Conservation (phyloP, 73 alveolate genomes). For the Uronychia setigera region DNA sequence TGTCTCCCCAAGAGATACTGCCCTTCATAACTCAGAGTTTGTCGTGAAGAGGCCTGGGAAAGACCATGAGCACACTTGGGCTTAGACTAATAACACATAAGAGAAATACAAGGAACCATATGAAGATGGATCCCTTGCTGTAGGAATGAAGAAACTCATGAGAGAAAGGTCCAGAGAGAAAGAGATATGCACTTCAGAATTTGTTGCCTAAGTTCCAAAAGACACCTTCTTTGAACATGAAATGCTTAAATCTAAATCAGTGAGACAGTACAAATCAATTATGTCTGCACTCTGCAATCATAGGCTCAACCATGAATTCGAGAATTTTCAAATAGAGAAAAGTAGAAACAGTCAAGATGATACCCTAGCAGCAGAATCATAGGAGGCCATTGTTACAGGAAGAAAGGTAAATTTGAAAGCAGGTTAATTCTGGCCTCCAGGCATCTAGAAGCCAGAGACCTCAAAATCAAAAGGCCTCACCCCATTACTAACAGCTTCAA, state of each 20-base stretch:
- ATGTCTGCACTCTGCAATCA: background rate
- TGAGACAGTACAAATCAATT: background rate
- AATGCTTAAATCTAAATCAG: background rate
- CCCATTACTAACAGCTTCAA: no score
- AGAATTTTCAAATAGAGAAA: background rate
- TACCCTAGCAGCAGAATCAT: no score
- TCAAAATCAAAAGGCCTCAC: no score
- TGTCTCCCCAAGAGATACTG: background rate
- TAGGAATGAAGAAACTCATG: background rate
- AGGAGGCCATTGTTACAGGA: no score
- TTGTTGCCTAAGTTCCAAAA: background rate
- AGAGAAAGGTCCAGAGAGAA: background rate
- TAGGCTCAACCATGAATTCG: background rate
- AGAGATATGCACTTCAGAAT: background rate
- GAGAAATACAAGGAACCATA: background rate
- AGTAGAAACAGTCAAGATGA: no score
- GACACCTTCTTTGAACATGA: background rate
- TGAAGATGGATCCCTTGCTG: background rate
- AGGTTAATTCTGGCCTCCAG: no score
- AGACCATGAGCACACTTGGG: background rate
- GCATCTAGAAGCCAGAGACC: no score
- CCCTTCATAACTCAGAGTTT: background rate
- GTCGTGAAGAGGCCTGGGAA: background rate
- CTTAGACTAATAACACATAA: background rate
- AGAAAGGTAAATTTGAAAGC: no score